Conservation (phyloP, 495 filamentous ascomycete genomes). For the Lasiosphaeria miniovina region DNA sequence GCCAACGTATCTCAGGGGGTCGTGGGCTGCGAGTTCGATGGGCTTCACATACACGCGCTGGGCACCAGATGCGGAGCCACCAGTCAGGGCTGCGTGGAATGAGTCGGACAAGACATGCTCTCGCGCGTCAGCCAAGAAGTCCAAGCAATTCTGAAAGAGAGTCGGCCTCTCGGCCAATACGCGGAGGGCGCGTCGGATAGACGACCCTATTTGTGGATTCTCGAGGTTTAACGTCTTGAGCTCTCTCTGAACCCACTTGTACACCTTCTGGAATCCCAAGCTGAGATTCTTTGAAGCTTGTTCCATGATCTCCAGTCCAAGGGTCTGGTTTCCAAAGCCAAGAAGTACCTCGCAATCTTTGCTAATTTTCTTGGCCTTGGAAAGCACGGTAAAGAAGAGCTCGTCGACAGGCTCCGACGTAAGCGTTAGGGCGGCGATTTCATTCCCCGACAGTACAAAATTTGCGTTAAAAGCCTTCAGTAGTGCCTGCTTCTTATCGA, state of each 20-base stretch:
- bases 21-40: conserved; percentile 90
- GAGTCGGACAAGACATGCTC: conserved; percentile 85
- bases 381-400: conserved; percentile 76
- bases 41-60: conserved; percentile 66
- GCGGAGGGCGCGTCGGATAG: conserved; percentile 79
- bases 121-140: conserved; percentile 88
- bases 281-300: conserved; percentile 83
- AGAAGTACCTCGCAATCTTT: conserved; percentile 84
- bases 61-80: conserved; percentile 48
- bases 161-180: conserved; percentile 87
- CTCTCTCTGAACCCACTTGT: conserved; percentile 90
- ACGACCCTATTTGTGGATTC: conserved; percentile 85
- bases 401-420: conserved; percentile 79
- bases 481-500: conserved; percentile 82
- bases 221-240: conserved; percentile 92
- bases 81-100: conserved; percentile 88
- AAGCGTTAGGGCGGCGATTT: conserved; percentile 67
- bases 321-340: conserved; percentile 81
- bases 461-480: conserved; percentile 80
- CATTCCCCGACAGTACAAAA: conserved; percentile 80
- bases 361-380: conserved; percentile 80
- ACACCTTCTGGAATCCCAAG: conserved; percentile 88
- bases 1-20: conserved; percentile 87
- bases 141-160: conserved; percentile 89
- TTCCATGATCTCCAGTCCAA: conserved; percentile 88